Evolutionary conservation across 1,284 basidiomycete genomes (phyloP).

Genomic region (Pseudozyma hubeiensis): DNA sequence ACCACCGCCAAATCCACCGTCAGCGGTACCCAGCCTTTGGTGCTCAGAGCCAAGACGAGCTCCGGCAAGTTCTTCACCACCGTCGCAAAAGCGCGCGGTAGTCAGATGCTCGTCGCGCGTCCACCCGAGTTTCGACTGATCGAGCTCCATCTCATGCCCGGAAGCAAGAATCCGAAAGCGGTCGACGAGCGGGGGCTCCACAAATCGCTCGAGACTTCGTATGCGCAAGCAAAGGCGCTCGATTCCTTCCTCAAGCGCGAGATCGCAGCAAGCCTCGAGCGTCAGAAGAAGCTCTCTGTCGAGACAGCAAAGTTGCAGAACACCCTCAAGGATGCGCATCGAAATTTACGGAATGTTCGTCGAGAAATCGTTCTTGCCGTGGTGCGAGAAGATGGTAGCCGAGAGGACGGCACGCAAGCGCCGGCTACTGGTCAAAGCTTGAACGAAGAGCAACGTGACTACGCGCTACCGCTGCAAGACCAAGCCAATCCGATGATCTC

Average conservation of each 20-base stretch:
- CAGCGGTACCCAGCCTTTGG: slow-evolving; percentile 33
- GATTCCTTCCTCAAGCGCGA: slow-evolving; percentile 46
- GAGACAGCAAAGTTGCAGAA: slow-evolving; percentile 27
- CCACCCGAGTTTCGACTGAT: slow-evolving; percentile 48
- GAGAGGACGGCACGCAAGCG: background rate
- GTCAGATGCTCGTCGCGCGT: slow-evolving; percentile 44
- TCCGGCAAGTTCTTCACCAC: slow-evolving; percentile 56
- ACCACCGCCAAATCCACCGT: slow-evolving; percentile 21
- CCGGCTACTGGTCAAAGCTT: too few species aligned
- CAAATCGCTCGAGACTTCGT: slow-evolving; percentile 54
- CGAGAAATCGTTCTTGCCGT: slow-evolving; percentile 28
- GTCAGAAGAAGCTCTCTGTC: slow-evolving; percentile 36
- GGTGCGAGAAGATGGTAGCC: slow-evolving; percentile 9
- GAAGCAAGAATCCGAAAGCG: slow-evolving; percentile 38
- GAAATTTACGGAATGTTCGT: slow-evolving; percentile 24
- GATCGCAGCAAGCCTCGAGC: slow-evolving; percentile 38
- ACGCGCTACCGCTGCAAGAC: slow-evolving; percentile 23
- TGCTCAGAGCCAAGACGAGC: slow-evolving; percentile 53
- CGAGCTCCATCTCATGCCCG: slow-evolving; percentile 56
- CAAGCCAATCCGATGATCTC: slow-evolving; percentile 42
- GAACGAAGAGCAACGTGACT: background rate
- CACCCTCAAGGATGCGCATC: slow-evolving; percentile 14
- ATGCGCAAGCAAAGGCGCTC: slow-evolving; percentile 49
- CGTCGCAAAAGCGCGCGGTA: slow-evolving; percentile 52
- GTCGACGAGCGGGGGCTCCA: slow-evolving; percentile 50